These are phyloP conservation scores for Tulasnella sp. DNA, from an alignment of 768 basidiomycete genomes.

Conservation along the genomic window DNA sequence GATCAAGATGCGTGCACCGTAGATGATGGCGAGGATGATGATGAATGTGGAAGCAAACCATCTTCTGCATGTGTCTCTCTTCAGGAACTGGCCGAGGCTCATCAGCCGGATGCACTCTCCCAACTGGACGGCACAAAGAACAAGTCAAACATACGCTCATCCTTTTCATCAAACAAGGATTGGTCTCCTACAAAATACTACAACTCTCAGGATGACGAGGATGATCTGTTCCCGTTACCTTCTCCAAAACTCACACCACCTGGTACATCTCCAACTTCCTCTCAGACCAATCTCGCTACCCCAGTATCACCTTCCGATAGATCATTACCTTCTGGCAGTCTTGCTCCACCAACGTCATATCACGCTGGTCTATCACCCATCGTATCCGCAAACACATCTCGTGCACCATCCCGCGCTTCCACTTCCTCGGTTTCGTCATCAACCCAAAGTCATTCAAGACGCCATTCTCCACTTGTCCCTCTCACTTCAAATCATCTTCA, in stretches of 20 bases:
- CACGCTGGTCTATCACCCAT: too few relatives aligned
- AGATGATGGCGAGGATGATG: slow-evolving; percentile 3
- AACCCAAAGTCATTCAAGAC: too few relatives aligned
- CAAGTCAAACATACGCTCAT: neutral
- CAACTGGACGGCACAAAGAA: slow-evolving; percentile 9
- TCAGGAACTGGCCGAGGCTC: neutral
- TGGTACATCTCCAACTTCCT: neutral
- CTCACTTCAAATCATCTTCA: too few relatives aligned
- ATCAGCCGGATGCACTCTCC: slow-evolving; percentile 5
- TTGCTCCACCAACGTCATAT: too few relatives aligned
- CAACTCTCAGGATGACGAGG: slow-evolving; percentile 4
- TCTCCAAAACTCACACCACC: slow-evolving; percentile 1
- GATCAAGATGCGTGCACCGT: too few relatives aligned
- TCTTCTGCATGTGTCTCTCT: neutral
- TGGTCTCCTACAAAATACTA: slow-evolving; percentile 10
- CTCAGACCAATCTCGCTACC: neutral
- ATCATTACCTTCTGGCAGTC: too few relatives aligned
- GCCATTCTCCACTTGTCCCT: too few relatives aligned
- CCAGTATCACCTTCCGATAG: too few relatives aligned
- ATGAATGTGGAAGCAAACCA: slow-evolving; percentile 2
- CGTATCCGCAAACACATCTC: too few relatives aligned
- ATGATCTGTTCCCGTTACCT: slow-evolving; percentile 12
- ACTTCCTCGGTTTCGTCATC: too few relatives aligned
- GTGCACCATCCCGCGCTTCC: too few relatives aligned
- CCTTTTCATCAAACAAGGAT: slow-evolving; percentile 8